Evolutionary conservation across 805 yeast genomes (phyloP).

Genomic region (Metschnikowia corniflorae): DNA sequence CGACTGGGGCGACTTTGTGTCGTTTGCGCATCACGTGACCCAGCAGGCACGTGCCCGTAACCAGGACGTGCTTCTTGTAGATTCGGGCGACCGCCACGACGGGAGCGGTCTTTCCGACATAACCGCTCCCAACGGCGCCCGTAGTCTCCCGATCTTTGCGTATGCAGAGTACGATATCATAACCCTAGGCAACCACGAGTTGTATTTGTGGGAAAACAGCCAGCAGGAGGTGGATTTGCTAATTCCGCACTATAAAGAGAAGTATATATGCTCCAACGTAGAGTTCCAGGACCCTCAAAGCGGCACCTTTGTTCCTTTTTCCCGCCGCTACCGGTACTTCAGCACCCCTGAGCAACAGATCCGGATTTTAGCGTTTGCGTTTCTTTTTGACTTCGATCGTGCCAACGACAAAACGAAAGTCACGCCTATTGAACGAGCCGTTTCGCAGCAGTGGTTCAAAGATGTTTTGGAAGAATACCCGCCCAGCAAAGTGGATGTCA

Average conservation of each 20-base stretch:
- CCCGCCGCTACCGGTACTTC: constrained; percentile 62
- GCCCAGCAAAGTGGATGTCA: constrained; percentile 49
- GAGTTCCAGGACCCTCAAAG: constrained; percentile 37
- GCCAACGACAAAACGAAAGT: constrained; percentile 62
- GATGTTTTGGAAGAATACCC: constrained; percentile 35
- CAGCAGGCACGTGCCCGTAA: constrained; percentile 39
- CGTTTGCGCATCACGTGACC: constrained; percentile 57
- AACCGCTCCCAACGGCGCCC: constrained; percentile 65
- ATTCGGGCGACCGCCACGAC: constrained; percentile 92
- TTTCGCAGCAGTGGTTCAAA: constrained; percentile 63
- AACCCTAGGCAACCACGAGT: constrained; percentile 89
- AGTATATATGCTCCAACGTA: constrained; percentile 71
- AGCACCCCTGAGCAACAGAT: constrained; percentile 50
- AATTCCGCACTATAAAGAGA: constrained; percentile 56
- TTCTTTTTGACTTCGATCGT: constrained; percentile 70
- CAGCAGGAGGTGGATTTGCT: constrained; percentile 60
- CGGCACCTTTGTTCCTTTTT: constrained; percentile 49
- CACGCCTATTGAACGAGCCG: constrained; percentile 51
- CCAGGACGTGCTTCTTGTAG: constrained; percentile 70
- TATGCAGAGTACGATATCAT: constrained; percentile 69
- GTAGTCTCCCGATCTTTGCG: constrained; percentile 60
- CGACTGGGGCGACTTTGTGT: constrained; percentile 89
- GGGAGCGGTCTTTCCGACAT: constrained; percentile 90
- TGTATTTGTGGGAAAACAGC: constrained; percentile 66
- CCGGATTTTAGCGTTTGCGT: constrained; percentile 68